These are phyloP conservation scores for Penicillium concentricum DNA, from an alignment of 2,329 filamentous ascomycete species.

Conservation along the genomic window DNA sequence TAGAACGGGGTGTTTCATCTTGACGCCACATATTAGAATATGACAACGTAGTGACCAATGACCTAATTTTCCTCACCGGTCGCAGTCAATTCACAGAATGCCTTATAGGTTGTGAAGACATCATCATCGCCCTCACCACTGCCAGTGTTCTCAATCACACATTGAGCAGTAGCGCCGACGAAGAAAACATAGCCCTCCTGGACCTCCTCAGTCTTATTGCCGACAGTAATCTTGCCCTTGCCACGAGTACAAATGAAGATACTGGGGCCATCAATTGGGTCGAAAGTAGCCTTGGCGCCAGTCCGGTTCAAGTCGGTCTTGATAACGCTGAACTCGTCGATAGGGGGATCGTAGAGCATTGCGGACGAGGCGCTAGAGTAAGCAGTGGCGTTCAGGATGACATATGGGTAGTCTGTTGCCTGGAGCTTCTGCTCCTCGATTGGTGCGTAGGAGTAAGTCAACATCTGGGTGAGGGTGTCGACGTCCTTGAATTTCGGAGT, in stretches of 20 bases:
- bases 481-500: conserved; percentile 99
- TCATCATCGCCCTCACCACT: conserved; percentile 58
- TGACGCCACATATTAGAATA: conserved; percentile 16
- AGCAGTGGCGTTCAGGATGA: conserved; percentile 73
- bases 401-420: conserved; percentile 81
- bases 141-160: conserved; percentile 67
- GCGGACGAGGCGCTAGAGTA: conserved; percentile 75
- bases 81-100: conserved; percentile 82
- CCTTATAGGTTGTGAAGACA: conserved; percentile 84
- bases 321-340: conserved; percentile 92
- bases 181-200: conserved; percentile 75
- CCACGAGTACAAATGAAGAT: conserved; percentile 89
- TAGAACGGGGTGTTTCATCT: conserved; percentile 13
- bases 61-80: conserved; percentile 41
- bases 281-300: conserved; percentile 83
- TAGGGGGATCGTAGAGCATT: conserved; percentile 87
- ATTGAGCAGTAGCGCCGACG: conserved; percentile 83
- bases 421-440: conserved; percentile 94
- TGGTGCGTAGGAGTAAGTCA: conserved; percentile 93
- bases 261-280: conserved; percentile 81
- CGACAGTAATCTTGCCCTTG: conserved; percentile 78
- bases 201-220: conserved; percentile 73
- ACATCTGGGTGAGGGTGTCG: conserved; percentile 78
- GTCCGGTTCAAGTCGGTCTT: conserved; percentile 69
- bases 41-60: conserved; percentile 32